Conservation (phyloP, 139 green algal species). For the Tetraselmis striata region DNA sequence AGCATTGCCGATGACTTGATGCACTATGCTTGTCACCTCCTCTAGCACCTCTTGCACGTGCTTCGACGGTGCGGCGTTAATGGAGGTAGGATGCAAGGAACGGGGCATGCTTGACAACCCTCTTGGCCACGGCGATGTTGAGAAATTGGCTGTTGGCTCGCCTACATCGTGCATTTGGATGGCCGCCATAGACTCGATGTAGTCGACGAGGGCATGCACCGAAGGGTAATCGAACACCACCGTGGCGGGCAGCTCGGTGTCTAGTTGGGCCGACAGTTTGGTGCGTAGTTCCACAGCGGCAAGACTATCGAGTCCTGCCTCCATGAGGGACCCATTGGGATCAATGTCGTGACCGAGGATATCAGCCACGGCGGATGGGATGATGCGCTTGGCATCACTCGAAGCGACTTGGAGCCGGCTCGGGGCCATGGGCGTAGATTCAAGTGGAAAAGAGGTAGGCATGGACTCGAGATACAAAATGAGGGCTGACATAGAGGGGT, state of each 20-base stretch:
- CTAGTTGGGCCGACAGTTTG: constrained; percentile 17
- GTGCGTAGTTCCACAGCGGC: constrained; percentile 37
- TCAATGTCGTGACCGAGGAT: constrained; percentile 17
- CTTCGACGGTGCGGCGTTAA: too few species aligned
- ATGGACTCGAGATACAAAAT: constrained; percentile 29
- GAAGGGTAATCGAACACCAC: constrained; percentile 49
- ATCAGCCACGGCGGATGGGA: not conserved
- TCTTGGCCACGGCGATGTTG: too few species aligned
- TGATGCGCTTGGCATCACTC: too few species aligned
- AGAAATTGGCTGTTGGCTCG: too few species aligned
- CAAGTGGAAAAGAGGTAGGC: too few species aligned
- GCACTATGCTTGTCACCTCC: constrained; percentile 2
- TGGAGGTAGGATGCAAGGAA: too few species aligned
- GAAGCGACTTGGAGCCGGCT: too few species aligned
- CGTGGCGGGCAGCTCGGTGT: constrained; percentile 36
- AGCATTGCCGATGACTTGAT: constrained; percentile 5
- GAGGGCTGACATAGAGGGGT: constrained; percentile 45
- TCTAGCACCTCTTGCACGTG: not conserved
- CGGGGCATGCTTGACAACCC: too few species aligned
- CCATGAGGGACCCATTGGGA: constrained; percentile 56
- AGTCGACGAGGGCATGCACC: constrained; percentile 22
- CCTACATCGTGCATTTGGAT: too few species aligned
- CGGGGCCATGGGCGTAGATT: too few species aligned
- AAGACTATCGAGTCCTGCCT: constrained; percentile 67
- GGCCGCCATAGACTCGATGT: constrained; percentile 9